Conservation (phyloP, 345 rosid genomes). For the Aquilaria yunnanensis region DNA sequence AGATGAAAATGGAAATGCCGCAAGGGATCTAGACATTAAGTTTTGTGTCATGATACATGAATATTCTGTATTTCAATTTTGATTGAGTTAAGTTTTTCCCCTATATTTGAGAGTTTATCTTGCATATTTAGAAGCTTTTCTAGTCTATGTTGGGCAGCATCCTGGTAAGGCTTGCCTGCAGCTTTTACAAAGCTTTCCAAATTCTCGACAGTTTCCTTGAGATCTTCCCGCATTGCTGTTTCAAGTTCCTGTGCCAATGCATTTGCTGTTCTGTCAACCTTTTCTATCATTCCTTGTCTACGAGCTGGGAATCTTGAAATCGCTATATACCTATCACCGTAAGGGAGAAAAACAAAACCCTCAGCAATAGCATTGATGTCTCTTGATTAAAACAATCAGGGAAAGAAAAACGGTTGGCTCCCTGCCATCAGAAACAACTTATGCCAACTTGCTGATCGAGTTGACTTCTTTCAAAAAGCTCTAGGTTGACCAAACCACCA, state of each 20-base stretch:
- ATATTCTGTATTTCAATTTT: conserved; percentile 76
- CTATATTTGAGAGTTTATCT: conserved; percentile 43
- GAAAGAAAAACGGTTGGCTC: too few relatives aligned
- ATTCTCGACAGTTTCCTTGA: conserved; percentile 36
- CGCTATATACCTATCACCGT: conserved; percentile 53
- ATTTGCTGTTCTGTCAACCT: conserved; percentile 59
- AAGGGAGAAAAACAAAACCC: neutral
- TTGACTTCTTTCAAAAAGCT: too few relatives aligned
- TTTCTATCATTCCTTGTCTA: conserved; percentile 47
- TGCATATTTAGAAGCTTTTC: conserved; percentile 44
- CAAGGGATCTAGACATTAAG: neutral
- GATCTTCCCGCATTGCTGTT: conserved; percentile 88
- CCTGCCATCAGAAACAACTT: too few relatives aligned
- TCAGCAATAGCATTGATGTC: too few relatives aligned
- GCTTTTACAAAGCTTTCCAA: conserved; percentile 48
- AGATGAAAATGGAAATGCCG: neutral
- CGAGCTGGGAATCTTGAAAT: conserved; percentile 74
- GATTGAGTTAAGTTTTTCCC: conserved; percentile 38
- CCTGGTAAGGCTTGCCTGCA: conserved; percentile 71
- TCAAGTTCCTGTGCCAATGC: conserved; percentile 69
- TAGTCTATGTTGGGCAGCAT: conserved; percentile 59
- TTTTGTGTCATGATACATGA: conserved; percentile 40
- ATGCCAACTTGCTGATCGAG: too few relatives aligned
- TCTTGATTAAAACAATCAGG: too few relatives aligned
- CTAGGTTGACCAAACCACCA: too few relatives aligned